A percentile compares a stretch with the other conserved stretches of the same genome.
Evolutionary conservation across 345 rosid species (phyloP).

Genomic region (Trapa incisa): DNA sequence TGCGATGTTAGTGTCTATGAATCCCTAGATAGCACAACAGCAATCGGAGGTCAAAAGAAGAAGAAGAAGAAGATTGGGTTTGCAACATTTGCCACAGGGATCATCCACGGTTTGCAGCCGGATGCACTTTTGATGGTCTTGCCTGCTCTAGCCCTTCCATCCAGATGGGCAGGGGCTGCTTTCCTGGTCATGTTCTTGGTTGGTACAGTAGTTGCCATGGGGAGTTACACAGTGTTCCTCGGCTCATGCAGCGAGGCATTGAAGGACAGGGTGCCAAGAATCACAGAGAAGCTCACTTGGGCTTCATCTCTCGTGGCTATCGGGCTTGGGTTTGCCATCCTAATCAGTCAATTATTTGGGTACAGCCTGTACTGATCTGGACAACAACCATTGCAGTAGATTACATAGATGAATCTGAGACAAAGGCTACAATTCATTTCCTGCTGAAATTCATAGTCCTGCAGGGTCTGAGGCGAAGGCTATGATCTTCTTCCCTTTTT

Average conservation of each 20-base stretch:
- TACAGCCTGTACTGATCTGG: slow-evolving; percentile 53
- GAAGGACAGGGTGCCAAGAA: slow-evolving; percentile 77
- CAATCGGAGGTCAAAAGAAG: slow-evolving; percentile 21
- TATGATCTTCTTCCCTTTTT: background rate
- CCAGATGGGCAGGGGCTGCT: slow-evolving; percentile 78
- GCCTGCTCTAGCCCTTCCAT: slow-evolving; percentile 91
- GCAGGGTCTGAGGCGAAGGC: background rate
- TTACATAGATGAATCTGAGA: slow-evolving; percentile 6
- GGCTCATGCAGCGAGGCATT: slow-evolving; percentile 83
- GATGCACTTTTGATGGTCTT: slow-evolving; percentile 92
- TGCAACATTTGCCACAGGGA: slow-evolving; percentile 92
- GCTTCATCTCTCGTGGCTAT: slow-evolving; percentile 78
- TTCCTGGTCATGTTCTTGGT: slow-evolving; percentile 77
- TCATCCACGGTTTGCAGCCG: slow-evolving; percentile 85
- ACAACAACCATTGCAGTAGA: background rate
- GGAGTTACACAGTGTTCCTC: slow-evolving; percentile 82
- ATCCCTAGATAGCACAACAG: slow-evolving; percentile 32
- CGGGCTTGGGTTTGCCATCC: slow-evolving; percentile 69
- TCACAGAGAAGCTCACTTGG: slow-evolving; percentile 96
- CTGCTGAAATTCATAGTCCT: slow-evolving; percentile 6
- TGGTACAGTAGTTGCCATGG: slow-evolving; percentile 93
- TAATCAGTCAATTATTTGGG: slow-evolving; percentile 85
- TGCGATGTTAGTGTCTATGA: slow-evolving; percentile 47
- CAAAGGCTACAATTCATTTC: background rate
- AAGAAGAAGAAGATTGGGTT: slow-evolving; percentile 53